Evolutionary conservation across 768 basidiomycete genomes (phyloP).

Genomic region (Hygrocybe coccinea): DNA sequence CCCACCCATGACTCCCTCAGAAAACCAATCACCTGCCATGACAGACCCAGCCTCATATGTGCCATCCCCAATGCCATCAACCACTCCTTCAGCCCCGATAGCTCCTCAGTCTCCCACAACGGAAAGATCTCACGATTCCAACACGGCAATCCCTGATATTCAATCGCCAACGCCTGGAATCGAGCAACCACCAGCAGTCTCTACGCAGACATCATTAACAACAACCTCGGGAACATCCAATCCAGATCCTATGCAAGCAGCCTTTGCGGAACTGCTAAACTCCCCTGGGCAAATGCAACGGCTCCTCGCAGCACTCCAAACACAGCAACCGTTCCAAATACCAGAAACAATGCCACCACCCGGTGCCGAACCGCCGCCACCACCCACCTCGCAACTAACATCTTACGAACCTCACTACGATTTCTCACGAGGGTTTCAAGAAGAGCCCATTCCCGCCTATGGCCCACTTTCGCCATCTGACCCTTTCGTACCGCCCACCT

Average conservation of each 20-base stretch:
- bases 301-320: constrained; percentile 43
- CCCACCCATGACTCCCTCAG: no score
- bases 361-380: background rate
- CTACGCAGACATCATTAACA: constrained; percentile 19
- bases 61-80: no score
- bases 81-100: background rate
- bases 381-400: constrained; percentile 25
- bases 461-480: constrained; percentile 23
- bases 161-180: constrained; percentile 17
- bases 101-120: constrained; percentile 1
- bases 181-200: constrained; percentile 12
- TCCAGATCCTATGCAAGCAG: constrained; percentile 41
- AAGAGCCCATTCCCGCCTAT: constrained; percentile 17
- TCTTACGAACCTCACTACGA: constrained; percentile 35
- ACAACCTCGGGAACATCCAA: constrained; percentile 10
- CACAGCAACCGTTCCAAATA: constrained; percentile 29
- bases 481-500: constrained; percentile 30
- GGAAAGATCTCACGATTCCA: background rate
- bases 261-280: constrained; percentile 44
- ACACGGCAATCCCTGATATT: constrained; percentile 8
- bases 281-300: constrained; percentile 55
- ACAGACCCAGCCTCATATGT: no score
- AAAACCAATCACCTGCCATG: no score
- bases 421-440: constrained; percentile 18
- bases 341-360: constrained; percentile 22